Percentiles rank a stretch among this genome's conserved stretches.
Evolutionary conservation across 106 monocot species (phyloP).

Genomic region (Narthecium ossifragum): DNA sequence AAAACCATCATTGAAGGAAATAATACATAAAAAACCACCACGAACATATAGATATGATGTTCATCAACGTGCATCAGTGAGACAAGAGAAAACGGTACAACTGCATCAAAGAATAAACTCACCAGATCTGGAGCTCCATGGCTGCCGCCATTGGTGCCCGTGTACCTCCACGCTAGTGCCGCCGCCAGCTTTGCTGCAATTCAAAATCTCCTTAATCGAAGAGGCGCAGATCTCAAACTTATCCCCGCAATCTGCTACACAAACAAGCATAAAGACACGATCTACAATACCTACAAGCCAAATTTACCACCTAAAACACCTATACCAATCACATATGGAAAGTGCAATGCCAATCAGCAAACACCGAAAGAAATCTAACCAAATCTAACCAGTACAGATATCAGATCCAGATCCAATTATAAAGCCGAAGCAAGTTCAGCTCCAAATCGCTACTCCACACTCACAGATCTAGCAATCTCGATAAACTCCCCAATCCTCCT

Average conservation of each 20-base stretch:
- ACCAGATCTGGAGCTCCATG: slow-evolving; percentile 68
- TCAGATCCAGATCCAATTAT: too few species aligned
- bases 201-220: not conserved
- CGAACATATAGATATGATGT: not conserved
- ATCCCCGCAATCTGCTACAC: not conserved
- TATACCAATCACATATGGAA: too few species aligned
- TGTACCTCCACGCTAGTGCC: slow-evolving; percentile 62
- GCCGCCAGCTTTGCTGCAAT: slow-evolving; percentile 59
- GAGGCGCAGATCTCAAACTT: not conserved
- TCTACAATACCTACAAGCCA: not conserved
- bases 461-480: too few species aligned
- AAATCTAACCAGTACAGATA: too few species aligned
- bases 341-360: too few species aligned
- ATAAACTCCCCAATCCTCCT: too few species aligned
- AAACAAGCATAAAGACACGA: not conserved
- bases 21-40: too few species aligned
- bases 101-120: too few species aligned
- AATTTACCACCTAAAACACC: too few species aligned
- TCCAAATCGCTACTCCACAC: too few species aligned
- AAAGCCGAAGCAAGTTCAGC: not conserved
- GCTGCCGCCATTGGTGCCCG: slow-evolving; percentile 36
- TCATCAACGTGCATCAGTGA: not conserved
- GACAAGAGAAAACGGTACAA: too few species aligned
- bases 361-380: too few species aligned
- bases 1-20: not conserved